Base-by-base conservation (phyloP, 2,329 filamentous ascomycete genomes). In the Emericellopsis cladophorae region DNA sequence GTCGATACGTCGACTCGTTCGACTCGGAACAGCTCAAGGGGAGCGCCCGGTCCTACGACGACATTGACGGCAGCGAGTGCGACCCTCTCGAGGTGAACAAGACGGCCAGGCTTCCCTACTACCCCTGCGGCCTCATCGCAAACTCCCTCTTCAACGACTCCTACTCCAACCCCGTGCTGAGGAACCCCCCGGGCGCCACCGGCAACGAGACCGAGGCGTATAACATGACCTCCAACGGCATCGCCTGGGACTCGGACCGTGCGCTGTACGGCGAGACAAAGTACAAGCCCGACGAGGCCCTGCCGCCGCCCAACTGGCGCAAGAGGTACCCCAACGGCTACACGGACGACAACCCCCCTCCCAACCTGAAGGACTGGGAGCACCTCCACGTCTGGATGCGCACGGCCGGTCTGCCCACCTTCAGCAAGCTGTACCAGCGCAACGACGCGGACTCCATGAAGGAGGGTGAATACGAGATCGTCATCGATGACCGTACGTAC, bases 321-420 rank as follows among this genome's bases (percentile, higher is more conserved):
- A 54, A 70, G 11, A 73, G 76, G 43, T 95, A 82, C 49, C 81
- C 80, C 7, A 57, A 81, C 31, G 76, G 74, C 45, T 95, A 95
- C 55, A 80, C 74, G 4, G 58, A 67, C 0, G 63, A 74, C 1
- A 70, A 72, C 40, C 75, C 74, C 2, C 79, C 86, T 18, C 87
- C 88, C 0, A 64, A 92, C 51, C 60, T 96, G 15, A 72, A 81
- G 46, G 64, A 77, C 1, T 81, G 87, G 64, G 84, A 95, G 59
- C 78, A 79, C 35, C 94, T 98, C 60, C 89, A 95, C 64, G 89
- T 96, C 18, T 98, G 92, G 92, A 98, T 98, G 92, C 80, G 92
- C 51, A 94, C 93, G 2, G 92, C 92, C 21, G 92, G 90, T 43
- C 66, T 96, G 52, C 92, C 92, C 1, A 83, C 82, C 5, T 98